A percentile compares a stretch with the other conserved stretches of the same genome.
Conservation (phyloP, 768 basidiomycete species). For the Phlebiopsis gigantea region DNA sequence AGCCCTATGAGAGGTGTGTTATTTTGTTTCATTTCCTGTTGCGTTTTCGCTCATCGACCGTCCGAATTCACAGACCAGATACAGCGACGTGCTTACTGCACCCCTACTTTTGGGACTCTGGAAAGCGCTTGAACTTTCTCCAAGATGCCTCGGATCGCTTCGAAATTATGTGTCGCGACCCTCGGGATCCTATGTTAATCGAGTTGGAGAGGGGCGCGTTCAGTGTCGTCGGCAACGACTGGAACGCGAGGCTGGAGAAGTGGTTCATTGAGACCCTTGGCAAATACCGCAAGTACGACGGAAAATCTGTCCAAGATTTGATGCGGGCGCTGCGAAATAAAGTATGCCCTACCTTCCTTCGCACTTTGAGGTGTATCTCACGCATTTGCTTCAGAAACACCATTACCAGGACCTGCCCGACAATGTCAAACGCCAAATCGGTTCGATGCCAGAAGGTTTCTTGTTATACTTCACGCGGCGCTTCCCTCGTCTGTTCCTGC, state of each 20-base stretch:
- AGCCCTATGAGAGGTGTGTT: slow-evolving; percentile 71
- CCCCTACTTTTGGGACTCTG: slow-evolving; percentile 96
- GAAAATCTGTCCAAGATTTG: slow-evolving; percentile 84
- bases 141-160: slow-evolving; percentile 97
- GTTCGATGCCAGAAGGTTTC: slow-evolving; percentile 90
- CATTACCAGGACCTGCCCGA: slow-evolving; percentile 97
- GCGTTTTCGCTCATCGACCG: background rate
- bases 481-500: slow-evolving; percentile 88
- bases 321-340: slow-evolving; percentile 93
- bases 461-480: slow-evolving; percentile 88
- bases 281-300: slow-evolving; percentile 97
- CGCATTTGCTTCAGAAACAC: slow-evolving; percentile 62
- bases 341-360: slow-evolving; percentile 39
- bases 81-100: slow-evolving; percentile 84
- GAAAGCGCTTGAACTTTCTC: slow-evolving; percentile 83
- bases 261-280: slow-evolving; percentile 91
- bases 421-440: slow-evolving; percentile 81
- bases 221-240: slow-evolving; percentile 82
- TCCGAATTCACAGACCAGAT: slow-evolving; percentile 57
- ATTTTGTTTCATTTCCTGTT: background rate
- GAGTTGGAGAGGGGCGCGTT: slow-evolving; percentile 67
- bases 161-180: slow-evolving; percentile 95
- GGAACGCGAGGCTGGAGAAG: slow-evolving; percentile 83
- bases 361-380: background rate
- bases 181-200: slow-evolving; percentile 70